Evolutionary conservation across 2,329 filamentous ascomycete species (phyloP).

Genomic region (Verticillium nonalfalfae): DNA sequence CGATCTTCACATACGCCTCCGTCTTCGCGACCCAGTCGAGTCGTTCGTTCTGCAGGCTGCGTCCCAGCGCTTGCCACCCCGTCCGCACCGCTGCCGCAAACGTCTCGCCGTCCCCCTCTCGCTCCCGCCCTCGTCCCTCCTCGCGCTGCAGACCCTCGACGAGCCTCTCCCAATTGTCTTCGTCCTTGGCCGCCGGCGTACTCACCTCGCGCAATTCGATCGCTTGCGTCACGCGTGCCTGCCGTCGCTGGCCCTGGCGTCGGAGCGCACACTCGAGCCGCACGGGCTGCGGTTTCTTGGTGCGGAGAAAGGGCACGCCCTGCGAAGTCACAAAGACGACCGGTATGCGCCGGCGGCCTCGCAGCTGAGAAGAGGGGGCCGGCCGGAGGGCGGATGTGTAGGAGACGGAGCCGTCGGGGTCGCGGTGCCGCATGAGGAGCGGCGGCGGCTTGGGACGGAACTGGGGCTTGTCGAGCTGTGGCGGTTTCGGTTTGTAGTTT

Average conservation of each 20-base stretch:
- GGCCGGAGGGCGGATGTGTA: slow-evolving; percentile 43
- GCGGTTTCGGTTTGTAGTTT: slow-evolving; percentile 9
- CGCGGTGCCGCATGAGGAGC: slow-evolving; percentile 25
- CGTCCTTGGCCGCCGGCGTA: slow-evolving; percentile 27
- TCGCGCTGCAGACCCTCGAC: slow-evolving; percentile 18
- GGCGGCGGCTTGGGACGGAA: slow-evolving; percentile 17
- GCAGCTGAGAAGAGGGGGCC: slow-evolving; percentile 40
- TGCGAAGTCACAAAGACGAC: slow-evolving; percentile 44
- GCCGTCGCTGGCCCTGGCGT: slow-evolving; percentile 39
- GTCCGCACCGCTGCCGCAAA: background rate
- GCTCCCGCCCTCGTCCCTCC: background rate
- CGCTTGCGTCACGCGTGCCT: slow-evolving; percentile 29
- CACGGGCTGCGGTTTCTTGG: slow-evolving; percentile 57
- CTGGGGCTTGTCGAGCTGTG: slow-evolving; percentile 10
- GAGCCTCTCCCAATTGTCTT: slow-evolving; percentile 44
- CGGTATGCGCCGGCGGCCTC: slow-evolving; percentile 48
- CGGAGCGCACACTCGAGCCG: slow-evolving; percentile 26
- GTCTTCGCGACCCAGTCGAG: slow-evolving; percentile 34
- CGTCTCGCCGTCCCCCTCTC: background rate
- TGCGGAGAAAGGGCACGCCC: slow-evolving; percentile 57
- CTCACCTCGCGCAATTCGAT: slow-evolving; percentile 20
- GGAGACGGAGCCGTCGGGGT: slow-evolving; percentile 28
- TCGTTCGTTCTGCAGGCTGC: slow-evolving; percentile 22
- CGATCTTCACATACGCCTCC: slow-evolving; percentile 30
- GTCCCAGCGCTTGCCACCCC: slow-evolving; percentile 1